Conservation (phyloP, 495 filamentous ascomycete genomes). For the Thermochaetoides thermophila region DNA sequence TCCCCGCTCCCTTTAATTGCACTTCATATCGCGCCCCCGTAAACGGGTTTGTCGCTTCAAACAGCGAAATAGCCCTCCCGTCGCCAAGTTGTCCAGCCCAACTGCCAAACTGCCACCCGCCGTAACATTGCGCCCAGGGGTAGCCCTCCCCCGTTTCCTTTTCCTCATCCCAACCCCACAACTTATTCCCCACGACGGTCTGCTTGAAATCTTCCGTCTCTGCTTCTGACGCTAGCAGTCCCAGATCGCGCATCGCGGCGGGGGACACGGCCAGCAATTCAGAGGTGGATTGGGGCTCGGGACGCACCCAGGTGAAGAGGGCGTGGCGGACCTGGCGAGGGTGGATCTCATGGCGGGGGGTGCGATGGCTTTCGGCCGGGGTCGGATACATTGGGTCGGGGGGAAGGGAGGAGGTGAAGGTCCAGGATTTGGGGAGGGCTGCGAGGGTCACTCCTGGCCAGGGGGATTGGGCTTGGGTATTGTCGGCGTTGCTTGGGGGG, state of each 20-base stretch:
- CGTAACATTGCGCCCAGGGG: slow-evolving; percentile 97
- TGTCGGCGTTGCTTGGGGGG: no score
- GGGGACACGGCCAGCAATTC: slow-evolving; percentile 70
- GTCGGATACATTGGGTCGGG: slow-evolving; percentile 70
- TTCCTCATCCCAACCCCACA: slow-evolving; percentile 44
- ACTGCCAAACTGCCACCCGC: slow-evolving; percentile 70
- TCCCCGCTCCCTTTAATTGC: slow-evolving; percentile 85
- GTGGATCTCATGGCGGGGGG: slow-evolving; percentile 57
- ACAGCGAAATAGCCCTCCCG: slow-evolving; percentile 84
- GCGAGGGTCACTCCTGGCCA: slow-evolving; percentile 38
- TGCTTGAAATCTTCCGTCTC: slow-evolving; percentile 59
- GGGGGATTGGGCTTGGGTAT: no score
- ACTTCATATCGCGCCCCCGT: slow-evolving; percentile 69
- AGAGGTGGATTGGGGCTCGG: slow-evolving; percentile 49
- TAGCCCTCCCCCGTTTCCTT: slow-evolving; percentile 57
- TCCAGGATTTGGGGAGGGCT: slow-evolving; percentile 73
- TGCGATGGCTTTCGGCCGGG: slow-evolving; percentile 61
- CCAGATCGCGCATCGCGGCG: slow-evolving; percentile 63
- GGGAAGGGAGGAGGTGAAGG: slow-evolving; percentile 66
- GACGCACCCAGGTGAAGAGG: slow-evolving; percentile 80
- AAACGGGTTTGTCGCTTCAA: slow-evolving; percentile 67
- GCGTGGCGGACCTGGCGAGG: slow-evolving; percentile 77
- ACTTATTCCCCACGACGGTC: slow-evolving; percentile 65
- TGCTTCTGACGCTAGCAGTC: slow-evolving; percentile 50
- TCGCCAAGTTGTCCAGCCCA: slow-evolving; percentile 97